These are phyloP conservation scores for Ensete glaucum DNA, from an alignment of 176 grass and related monocot species.

Conservation along the genomic window DNA sequence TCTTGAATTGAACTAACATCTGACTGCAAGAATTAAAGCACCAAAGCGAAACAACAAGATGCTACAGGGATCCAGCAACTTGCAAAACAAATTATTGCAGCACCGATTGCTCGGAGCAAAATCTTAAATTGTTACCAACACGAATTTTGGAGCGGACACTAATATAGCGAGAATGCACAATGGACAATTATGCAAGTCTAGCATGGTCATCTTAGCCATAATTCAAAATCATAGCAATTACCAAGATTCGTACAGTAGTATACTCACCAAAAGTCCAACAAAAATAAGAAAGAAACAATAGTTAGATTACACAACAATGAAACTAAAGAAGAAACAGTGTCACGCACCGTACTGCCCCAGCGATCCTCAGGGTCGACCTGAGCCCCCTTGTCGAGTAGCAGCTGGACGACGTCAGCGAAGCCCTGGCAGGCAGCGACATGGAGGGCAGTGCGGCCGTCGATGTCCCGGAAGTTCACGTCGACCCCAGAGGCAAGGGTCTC, in stretches of 20 bases:
- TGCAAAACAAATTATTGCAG: too few species aligned
- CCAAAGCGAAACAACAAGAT: too few species aligned
- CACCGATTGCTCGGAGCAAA: too few species aligned
- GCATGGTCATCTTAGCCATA: neutral
- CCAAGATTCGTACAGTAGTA: neutral
- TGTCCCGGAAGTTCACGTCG: slow-evolving; percentile 78
- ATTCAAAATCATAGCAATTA: neutral
- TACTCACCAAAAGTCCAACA: neutral
- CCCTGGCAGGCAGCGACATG: slow-evolving; percentile 87
- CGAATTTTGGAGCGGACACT: too few species aligned
- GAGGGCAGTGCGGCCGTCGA: slow-evolving; percentile 73
- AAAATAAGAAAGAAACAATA: neutral
- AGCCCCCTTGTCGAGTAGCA: slow-evolving; percentile 58
- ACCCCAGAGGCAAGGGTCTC: slow-evolving; percentile 53
- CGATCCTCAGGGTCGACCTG: slow-evolving; percentile 59
- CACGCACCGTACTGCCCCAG: slow-evolving; percentile 82
- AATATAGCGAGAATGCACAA: too few species aligned
- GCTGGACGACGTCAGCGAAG: slow-evolving; percentile 39
- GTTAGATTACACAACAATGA: neutral
- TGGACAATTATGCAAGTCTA: too few species aligned
- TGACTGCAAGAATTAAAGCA: too few species aligned
- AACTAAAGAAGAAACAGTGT: too few species aligned
- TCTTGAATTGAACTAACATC: neutral
- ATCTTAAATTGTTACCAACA: too few species aligned
- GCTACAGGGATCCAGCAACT: too few species aligned